These are phyloP conservation scores for Eimeria necatrix DNA, from an alignment of 169 alveolate genomes.

Conservation along the genomic window DNA sequence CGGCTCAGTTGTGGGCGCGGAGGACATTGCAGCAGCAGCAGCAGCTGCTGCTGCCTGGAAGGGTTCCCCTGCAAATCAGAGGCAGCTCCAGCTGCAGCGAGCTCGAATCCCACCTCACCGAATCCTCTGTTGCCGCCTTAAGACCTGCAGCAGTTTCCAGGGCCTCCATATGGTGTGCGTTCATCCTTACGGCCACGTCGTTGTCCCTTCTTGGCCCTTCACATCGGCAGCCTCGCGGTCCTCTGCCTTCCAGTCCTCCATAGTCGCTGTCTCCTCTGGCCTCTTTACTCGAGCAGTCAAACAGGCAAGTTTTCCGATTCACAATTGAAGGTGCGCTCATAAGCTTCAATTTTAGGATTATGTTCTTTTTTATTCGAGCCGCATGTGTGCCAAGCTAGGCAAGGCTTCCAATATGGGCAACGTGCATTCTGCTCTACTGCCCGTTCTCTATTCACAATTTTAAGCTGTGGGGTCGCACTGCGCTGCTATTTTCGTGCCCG, in stretches of 20 bases:
- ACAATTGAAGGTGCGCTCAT: neutral
- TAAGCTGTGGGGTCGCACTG: no score
- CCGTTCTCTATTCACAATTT: no score
- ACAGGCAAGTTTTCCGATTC: neutral
- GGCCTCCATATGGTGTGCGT: slow-evolving; percentile 37
- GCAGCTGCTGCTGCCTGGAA: slow-evolving; percentile 40
- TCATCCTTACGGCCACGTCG: slow-evolving; percentile 44
- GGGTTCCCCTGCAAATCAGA: neutral
- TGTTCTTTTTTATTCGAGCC: no score
- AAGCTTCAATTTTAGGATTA: no score
- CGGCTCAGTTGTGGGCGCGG: neutral
- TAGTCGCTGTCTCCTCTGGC: slow-evolving; percentile 67
- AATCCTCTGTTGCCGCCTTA: slow-evolving; percentile 5
- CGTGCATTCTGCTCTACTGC: no score
- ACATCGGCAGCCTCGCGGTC: neutral
- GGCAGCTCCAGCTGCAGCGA: slow-evolving; percentile 54
- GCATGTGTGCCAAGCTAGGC: no score
- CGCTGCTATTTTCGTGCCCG: neutral
- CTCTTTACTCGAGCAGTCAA: slow-evolving; percentile 26
- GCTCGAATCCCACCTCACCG: slow-evolving; percentile 8
- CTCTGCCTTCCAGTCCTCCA: slow-evolving; percentile 61
- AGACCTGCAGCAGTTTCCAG: slow-evolving; percentile 28
- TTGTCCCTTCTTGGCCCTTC: slow-evolving; percentile 65
- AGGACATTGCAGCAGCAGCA: slow-evolving; percentile 57
- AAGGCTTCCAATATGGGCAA: no score